phyloP scores from a whole-genome alignment of 1,284 basidiomycete species.

The Sporisorium iseilematis-ciliati region DNA sequence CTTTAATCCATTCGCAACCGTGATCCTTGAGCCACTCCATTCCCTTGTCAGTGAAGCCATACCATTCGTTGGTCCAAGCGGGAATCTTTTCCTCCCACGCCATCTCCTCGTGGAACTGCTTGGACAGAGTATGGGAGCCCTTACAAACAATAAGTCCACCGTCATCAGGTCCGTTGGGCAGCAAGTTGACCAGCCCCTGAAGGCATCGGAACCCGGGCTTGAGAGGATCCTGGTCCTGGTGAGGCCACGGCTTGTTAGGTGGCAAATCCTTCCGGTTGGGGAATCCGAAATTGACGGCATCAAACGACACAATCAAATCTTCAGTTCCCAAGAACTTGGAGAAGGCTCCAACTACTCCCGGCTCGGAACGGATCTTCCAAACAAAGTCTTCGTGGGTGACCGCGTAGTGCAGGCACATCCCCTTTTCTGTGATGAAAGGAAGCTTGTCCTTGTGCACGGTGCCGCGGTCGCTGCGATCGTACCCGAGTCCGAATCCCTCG shows the following conservation, averaged over 20 bases:
- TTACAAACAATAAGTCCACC: constrained; percentile 71
- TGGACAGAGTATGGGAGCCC: constrained; percentile 66
- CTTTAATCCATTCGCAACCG: constrained; percentile 64
- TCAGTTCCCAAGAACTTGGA: constrained; percentile 71
- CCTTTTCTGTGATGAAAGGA: constrained; percentile 63
- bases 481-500: constrained; percentile 69
- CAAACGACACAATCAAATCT: constrained; percentile 70
- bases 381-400: constrained; percentile 70
- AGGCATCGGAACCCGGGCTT: too few relatives aligned
- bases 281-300: constrained; percentile 40
- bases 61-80: constrained; percentile 67
- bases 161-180: constrained; percentile 70
- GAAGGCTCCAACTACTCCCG: constrained; percentile 68
- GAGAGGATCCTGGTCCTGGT: too few relatives aligned
- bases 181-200: too few relatives aligned
- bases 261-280: constrained; percentile 31
- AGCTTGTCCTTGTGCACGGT: constrained; percentile 69
- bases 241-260: too few relatives aligned
- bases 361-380: constrained; percentile 71
- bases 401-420: constrained; percentile 66
- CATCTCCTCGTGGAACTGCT: constrained; percentile 69
- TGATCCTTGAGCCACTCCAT: constrained; percentile 62
- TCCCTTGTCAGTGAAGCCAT: constrained; percentile 59
- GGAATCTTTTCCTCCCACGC: constrained; percentile 64
- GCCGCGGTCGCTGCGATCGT: constrained; percentile 68